Percentiles rank a stretch among this genome's conserved stretches.
These are phyloP conservation scores for Delitschia confertaspora DNA, from an alignment of 495 filamentous ascomycete species.

Conservation along the genomic window DNA sequence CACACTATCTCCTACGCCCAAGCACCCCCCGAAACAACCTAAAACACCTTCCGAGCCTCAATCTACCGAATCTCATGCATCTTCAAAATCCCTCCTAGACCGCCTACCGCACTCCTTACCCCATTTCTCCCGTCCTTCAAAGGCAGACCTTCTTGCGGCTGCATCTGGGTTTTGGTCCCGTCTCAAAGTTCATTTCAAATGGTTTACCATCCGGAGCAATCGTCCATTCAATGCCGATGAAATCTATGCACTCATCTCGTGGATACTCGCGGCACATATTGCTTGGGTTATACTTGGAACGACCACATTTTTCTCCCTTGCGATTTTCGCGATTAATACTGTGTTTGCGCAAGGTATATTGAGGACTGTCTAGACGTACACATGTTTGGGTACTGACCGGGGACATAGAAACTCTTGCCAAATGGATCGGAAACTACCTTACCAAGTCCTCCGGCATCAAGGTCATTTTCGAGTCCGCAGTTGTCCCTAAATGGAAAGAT, in stretches of 20 bases:
- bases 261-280: conserved; percentile 86
- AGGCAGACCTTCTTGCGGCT: conserved; percentile 85
- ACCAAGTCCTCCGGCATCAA: conserved; percentile 92
- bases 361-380: background rate
- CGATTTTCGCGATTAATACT: conserved; percentile 85
- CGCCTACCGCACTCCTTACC: conserved; percentile 59
- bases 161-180: conserved; percentile 89
- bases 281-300: conserved; percentile 92
- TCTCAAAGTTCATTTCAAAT: conserved; percentile 90
- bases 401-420: conserved; percentile 70
- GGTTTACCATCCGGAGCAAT: conserved; percentile 89
- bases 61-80: background rate
- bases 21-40: conserved; percentile 3
- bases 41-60: conserved; percentile 13
- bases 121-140: conserved; percentile 71
- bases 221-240: conserved; percentile 96
- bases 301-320: conserved; percentile 89
- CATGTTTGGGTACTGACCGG: background rate
- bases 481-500: conserved; percentile 89
- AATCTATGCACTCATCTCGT: conserved; percentile 88
- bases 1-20: conserved; percentile 8
- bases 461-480: conserved; percentile 94
- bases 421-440: conserved; percentile 90
- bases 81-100: conserved; percentile 45
- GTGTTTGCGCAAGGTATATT: conserved; percentile 82